Base-by-base conservation (phyloP, 768 basidiomycete species). In the Rhodocollybia butyracea region DNA sequence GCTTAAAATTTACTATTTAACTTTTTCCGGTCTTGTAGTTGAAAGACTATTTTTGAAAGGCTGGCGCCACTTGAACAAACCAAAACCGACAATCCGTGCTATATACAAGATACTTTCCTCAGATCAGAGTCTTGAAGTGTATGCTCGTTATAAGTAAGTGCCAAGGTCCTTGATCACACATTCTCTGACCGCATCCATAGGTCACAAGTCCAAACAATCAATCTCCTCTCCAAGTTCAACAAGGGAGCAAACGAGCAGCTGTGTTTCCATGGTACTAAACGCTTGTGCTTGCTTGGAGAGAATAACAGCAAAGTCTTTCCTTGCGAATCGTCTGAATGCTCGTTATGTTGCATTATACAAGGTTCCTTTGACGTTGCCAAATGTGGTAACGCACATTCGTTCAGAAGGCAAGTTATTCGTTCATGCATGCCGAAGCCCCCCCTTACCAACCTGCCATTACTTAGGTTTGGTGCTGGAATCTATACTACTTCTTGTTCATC, bases 261-360 rank as follows among this genome's bases (percentile, higher is more conserved):
- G 1, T 74, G 86, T 26, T 88, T 86, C 61, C 86, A 88, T 65
- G 86, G 86, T n/a, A 88, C 84, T 13, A 80, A 76, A 51, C 76
- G 84, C 48, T 70, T 67, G 8, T 88, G 86, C 60, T 64, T 75
- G 3, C 59, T 88, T 7, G 86, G 75, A n/a, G 86, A 88, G 47
- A 76, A 76, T 21, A 65, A 63, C 8, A 69, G 66, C 42, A 73
- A 78, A 34, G 67, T 76, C 22, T 67, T 75, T n/a, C 71, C 80
- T 13, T 88, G 86, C 58, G 59, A 63, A 45, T 67, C 80, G 8
- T 62, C 77, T 12, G 73, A 75, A 53, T 88, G 86, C 50, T 73
- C 70, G 57, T 64, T 88, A 24, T 88, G 86, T 59, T 70, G 70
- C 27, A 77, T 88, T 24, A 68, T 88, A 46, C 75, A 80, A 17